Evolutionary conservation across 108 stramenopile species (phyloP), one percentile per base, ranked within the genome.

Genomic region (Licmophora abbreviata): DNA sequence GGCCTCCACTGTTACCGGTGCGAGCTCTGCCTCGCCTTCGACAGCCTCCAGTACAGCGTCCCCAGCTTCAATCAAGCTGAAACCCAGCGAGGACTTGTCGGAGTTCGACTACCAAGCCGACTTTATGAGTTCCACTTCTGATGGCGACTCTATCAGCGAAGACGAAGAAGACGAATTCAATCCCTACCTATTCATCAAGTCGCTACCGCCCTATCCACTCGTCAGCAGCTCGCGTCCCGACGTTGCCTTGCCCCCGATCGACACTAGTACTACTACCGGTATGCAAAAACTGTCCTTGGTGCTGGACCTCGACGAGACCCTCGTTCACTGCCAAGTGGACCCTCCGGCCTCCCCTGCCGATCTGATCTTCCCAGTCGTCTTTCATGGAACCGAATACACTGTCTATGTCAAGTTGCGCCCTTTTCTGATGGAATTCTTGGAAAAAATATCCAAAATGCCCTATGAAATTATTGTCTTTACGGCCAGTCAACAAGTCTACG

Each of bases 391-490:
- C 15, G 75, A 74, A 10, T 92, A 89, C 58, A 55, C 59, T 21
- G 97, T 98, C 24, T 81, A 95, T 67, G 97, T 93, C 2, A 56
- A 85, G 12, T 77, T 83, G 70, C 72, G 97, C 15, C 97, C 97
- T 2, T 70, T 72, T 44, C 59, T 98, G 30, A 64, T 65, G 26
- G 58, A 76, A 24, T 98, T 98, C 64, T 56, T 98, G 35, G 72
- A 73, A 30, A 56, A 48, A 29, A 88, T 92, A 2, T 24, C 67
- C n/a, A 71, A 68, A 24, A n/a, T n/a, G n/a, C 68, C 89, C 28
- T 98, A 83, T 59, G 97, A 98, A 59, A 91, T 98, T 23, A 76
- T 98, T 42, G 76, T 96, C 18, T 98, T 95, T 63, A 98, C 97
- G 8, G 97, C 97, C 0, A 85, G 82, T 34, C 95, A 95, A 61